Evolutionary conservation across 2,329 filamentous ascomycete genomes (phyloP), one percentile per base, ranked within the genome.

Genomic region (Monilinia fructicola): DNA sequence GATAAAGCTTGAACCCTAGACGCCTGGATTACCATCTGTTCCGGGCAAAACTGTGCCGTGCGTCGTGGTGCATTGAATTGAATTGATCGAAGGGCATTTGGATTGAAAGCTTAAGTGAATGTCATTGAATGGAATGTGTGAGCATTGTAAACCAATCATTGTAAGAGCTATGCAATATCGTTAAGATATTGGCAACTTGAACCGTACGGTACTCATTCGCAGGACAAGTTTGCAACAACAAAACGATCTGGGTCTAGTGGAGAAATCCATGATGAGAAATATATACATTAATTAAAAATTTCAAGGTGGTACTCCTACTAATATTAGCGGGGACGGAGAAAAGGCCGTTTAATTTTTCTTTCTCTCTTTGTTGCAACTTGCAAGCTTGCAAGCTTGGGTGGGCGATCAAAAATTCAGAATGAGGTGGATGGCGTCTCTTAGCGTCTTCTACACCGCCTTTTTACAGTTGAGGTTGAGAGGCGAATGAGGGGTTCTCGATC

Each of bases 381-480:
- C 6, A 16, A 42, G 12, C 11, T 16, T 16, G 31, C 5, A 48
- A 63, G 67, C 64, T 42, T 69, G 67, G 59, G 63, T 44, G 31
- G 53, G 26, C 63, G 46, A 62, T 54, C 60, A 62, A 21, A 38
- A 28, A 46, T 58, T 50, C 55, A 55, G 28, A 46, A 46, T 61
- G 35, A 66, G 55, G 64, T 66, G 64, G 55, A 66, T 66, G 64
- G 55, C 64, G 55, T 50, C 61, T 60, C 35, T 65, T 73, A 73
- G 70, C 69, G 71, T 70, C 54, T 48, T 67, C 69, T 69, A 68
- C 72, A 74, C 72, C 72, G 72, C 72, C 64, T 53, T 71, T 73
- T 67, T 67, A 53, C 58, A 31, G 21, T 60, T 50, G 58, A 60
- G 44, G 38, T 35, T 38, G 44, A 60, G 42, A 60, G 56, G 42